A percentile compares a stretch with the other conserved stretches of the same genome.
Evolutionary conservation across 495 filamentous ascomycete species (phyloP).

Genomic region (Corynascus novoguineensis): DNA sequence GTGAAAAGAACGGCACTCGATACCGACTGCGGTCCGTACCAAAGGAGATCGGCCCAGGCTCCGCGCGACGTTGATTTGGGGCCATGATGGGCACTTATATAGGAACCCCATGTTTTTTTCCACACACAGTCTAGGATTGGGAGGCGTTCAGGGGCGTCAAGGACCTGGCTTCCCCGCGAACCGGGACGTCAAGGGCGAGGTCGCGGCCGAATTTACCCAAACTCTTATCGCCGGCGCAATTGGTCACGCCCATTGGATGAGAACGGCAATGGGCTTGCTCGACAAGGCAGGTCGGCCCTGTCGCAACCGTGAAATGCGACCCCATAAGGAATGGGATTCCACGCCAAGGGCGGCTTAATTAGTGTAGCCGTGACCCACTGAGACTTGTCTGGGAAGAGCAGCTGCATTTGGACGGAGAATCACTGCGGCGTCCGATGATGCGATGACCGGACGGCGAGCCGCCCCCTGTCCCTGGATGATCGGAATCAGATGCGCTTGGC

Average conservation of each 20-base stretch:
- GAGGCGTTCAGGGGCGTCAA: slow-evolving; percentile 1
- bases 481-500: slow-evolving; percentile 3
- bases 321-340: slow-evolving; percentile 15
- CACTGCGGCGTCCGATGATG: slow-evolving; percentile 6
- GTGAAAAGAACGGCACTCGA: slow-evolving; percentile 7
- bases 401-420: not conserved
- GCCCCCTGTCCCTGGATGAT: slow-evolving; percentile 3
- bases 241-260: slow-evolving; percentile 24
- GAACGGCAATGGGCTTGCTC: slow-evolving; percentile 16
- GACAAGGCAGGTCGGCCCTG: slow-evolving; percentile 28
- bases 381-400: slow-evolving; percentile 18
- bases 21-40: slow-evolving; percentile 8
- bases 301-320: slow-evolving; percentile 28
- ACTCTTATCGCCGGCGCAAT: slow-evolving; percentile 25
- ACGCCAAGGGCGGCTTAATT: slow-evolving; percentile 26
- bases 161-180: slow-evolving; percentile 6
- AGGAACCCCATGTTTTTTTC: not conserved
- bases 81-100: slow-evolving; percentile 18
- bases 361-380: slow-evolving; percentile 16
- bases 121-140: not conserved
- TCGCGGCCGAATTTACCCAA: slow-evolving; percentile 31
- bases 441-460: not conserved
- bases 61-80: not conserved
- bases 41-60: not conserved
- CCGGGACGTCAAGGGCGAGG: slow-evolving; percentile 12